Evolutionary conservation across 345 rosid species (phyloP).

Genomic region (Arabidopsis arenosa): DNA sequence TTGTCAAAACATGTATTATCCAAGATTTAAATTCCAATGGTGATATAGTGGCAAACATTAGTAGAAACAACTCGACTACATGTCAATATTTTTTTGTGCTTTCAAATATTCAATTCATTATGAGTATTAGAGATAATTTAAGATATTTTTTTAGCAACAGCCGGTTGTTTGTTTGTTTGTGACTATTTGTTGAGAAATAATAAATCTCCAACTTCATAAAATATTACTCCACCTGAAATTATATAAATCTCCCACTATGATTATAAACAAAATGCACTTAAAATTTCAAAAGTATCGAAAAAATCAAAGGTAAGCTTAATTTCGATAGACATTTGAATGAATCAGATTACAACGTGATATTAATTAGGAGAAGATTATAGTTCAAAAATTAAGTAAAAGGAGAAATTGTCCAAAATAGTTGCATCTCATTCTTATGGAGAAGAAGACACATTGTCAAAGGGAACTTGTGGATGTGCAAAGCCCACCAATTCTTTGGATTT

Average conservation of each 20-base stretch:
- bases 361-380: background rate
- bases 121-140: background rate
- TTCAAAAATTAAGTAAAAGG: background rate
- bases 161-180: constrained; percentile 3
- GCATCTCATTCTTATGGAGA: constrained; percentile 27
- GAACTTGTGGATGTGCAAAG: constrained; percentile 29
- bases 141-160: background rate
- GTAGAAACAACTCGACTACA: background rate
- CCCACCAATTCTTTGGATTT: constrained; percentile 19
- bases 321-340: background rate
- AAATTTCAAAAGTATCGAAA: background rate
- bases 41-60: background rate
- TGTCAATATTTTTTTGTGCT: background rate
- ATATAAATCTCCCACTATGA: background rate
- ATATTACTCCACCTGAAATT: background rate
- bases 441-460: constrained; percentile 36
- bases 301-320: background rate
- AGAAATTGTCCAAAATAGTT: constrained; percentile 37
- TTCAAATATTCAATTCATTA: background rate
- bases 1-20: background rate
- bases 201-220: constrained; percentile 9
- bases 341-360: constrained; percentile 23
- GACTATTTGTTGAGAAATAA: background rate
- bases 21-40: background rate
- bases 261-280: background rate